Evolutionary conservation across 768 basidiomycete genomes (phyloP).

Genomic region (Agaricus blazei): DNA sequence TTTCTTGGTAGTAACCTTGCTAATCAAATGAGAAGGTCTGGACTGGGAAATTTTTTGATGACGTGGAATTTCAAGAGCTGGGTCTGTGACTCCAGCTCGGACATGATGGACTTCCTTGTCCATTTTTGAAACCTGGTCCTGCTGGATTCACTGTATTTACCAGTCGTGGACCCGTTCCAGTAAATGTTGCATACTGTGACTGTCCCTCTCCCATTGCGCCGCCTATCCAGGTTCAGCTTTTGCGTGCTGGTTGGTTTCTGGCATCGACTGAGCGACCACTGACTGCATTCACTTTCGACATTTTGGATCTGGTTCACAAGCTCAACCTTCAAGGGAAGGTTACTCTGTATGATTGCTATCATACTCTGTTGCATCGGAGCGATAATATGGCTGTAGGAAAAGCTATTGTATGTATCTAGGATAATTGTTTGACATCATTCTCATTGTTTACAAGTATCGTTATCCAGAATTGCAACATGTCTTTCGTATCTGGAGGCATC

Average conservation of each 20-base stretch:
- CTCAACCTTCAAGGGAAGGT: slow-evolving; percentile 6
- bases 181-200: no score
- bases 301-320: slow-evolving; percentile 3
- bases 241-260: not conserved
- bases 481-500: slow-evolving; percentile 17
- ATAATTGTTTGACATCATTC: not conserved
- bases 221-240: not conserved
- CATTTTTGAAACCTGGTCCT: no score
- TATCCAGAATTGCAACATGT: slow-evolving; percentile 10
- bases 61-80: no score
- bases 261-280: not conserved
- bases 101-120: no score
- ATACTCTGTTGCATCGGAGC: not conserved
- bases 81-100: no score
- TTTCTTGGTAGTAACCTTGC: no score
- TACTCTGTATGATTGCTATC: slow-evolving; percentile 1
- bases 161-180: no score
- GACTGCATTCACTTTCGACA: slow-evolving; percentile 3
- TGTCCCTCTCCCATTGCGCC: not conserved
- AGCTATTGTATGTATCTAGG: not conserved
- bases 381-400: not conserved
- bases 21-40: no score
- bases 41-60: no score
- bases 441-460: slow-evolving; percentile 1
- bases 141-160: no score